phyloP scores from a whole-genome alignment of 2,329 filamentous ascomycete genomes.

The Zymoseptoria crescenta region DNA sequence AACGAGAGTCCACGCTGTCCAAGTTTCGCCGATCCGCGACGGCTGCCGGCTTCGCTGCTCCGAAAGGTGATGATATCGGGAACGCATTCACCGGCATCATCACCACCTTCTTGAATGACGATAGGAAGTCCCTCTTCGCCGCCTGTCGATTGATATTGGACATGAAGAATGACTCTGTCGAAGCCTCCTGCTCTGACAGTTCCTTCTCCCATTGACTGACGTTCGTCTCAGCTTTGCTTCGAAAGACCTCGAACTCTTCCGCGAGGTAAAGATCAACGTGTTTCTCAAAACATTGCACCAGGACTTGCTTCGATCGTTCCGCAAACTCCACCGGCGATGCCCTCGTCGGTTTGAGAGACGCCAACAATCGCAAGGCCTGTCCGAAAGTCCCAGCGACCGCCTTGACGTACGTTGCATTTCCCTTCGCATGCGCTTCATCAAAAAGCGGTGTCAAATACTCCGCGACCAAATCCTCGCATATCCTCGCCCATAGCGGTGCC shows the following conservation, averaged over 20 bases:
- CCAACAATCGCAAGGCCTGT: slow-evolving; percentile 71
- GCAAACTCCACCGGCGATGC: slow-evolving; percentile 53
- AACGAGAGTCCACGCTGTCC: slow-evolving; percentile 15
- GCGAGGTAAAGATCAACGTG: slow-evolving; percentile 90
- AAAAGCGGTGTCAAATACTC: slow-evolving; percentile 82
- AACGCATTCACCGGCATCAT: slow-evolving; percentile 96
- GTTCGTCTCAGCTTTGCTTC: slow-evolving; percentile 63
- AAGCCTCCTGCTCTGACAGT: slow-evolving; percentile 81
- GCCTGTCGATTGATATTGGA: slow-evolving; percentile 87
- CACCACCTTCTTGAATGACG: slow-evolving; percentile 95
- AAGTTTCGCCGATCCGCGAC: slow-evolving; percentile 18
- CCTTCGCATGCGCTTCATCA: slow-evolving; percentile 74
- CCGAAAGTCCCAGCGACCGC: slow-evolving; percentile 82
- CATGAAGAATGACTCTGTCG: slow-evolving; percentile 91
- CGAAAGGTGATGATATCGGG: slow-evolving; percentile 41
- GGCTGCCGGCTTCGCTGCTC: slow-evolving; percentile 32
- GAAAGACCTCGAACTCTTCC: slow-evolving; percentile 84
- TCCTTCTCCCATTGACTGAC: slow-evolving; percentile 87
- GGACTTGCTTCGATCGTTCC: slow-evolving; percentile 58
- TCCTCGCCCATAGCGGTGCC: slow-evolving; percentile 69
- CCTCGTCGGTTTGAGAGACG: slow-evolving; percentile 60
- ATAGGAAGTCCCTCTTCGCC: slow-evolving; percentile 92
- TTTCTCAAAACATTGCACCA: slow-evolving; percentile 73
- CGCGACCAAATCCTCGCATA: slow-evolving; percentile 72
- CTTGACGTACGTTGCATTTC: slow-evolving; percentile 70